Base-by-base conservation (phyloP, 495 filamentous ascomycete species). In the Amniculicola lignicola region DNA sequence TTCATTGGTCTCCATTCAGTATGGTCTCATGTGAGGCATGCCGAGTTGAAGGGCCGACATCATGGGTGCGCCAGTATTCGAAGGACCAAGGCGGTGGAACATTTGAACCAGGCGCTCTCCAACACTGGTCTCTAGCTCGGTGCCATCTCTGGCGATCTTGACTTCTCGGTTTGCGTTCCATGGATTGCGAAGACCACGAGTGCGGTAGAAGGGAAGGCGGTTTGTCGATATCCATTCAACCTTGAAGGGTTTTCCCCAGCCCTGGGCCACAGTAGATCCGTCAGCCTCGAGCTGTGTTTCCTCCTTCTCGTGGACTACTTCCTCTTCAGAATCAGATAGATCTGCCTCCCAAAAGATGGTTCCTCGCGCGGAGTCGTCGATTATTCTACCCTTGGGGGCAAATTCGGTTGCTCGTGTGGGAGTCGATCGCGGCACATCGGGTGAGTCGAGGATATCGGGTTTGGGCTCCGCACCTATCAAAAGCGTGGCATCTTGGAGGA, bases 291-390 rank as follows among this genome's bases (percentile, higher is more conserved):
- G 65, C 1, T 73, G 74, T 22, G 14, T 77, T 70, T 27, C 62
- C 61, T 51, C 41, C 22, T 73, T 44, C 31, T 62, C 64, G 18
- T 58, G 59, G 29, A 67, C 62, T 4, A 38, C 57, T 11, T 70
- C 71, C 18, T 74, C 73, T 12, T 67, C 69, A 9, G 68, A 71
- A 1, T 68, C 60, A 7, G 65, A 61, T 9, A 72, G 74, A 18
- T 91, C 87, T 3, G 87, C 87, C 67, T 98, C 93, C 93, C 93
- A 98, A 63, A 98, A 98, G 47, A 96, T 95, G 7, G 91, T 95
- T 0, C 90, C 93, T 18, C 93, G 83, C 1, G 85, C 88, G 21
- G 89, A 87, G 68, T 98, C 93, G 66, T 95, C 89, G 50, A 98
- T 92, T 63, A 98, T 91, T 38, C 86, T 82, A 29, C 93, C 93